Evolutionary conservation across 2,329 filamentous ascomycete species (phyloP).

Genomic region (Biscogniauxia sp.): DNA sequence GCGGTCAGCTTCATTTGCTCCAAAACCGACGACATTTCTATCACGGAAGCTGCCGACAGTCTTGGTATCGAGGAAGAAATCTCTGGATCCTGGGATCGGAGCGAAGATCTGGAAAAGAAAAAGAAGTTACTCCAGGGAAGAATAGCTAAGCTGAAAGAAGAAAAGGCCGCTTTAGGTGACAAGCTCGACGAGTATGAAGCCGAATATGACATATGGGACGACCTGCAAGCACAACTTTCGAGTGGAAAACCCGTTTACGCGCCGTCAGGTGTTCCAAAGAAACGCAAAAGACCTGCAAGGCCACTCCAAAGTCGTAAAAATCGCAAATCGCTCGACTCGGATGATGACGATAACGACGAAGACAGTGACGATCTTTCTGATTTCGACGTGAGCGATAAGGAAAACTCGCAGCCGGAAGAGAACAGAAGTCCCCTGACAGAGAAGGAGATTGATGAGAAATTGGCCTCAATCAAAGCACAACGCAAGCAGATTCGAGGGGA

Average conservation of each 20-base stretch:
- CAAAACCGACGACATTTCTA: slow-evolving; percentile 53
- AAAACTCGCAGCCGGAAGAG: slow-evolving; percentile 22
- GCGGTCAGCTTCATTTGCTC: slow-evolving; percentile 50
- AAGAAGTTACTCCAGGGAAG: slow-evolving; percentile 3
- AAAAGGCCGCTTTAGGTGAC: slow-evolving; percentile 22
- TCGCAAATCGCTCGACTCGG: background rate
- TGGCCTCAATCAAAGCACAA: slow-evolving; percentile 34
- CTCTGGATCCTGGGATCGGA: slow-evolving; percentile 33
- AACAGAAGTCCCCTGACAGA: slow-evolving; percentile 38
- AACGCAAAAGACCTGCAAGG: slow-evolving; percentile 39
- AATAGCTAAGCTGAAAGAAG: slow-evolving; percentile 31
- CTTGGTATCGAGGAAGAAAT: slow-evolving; percentile 38
- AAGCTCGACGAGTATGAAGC: slow-evolving; percentile 45
- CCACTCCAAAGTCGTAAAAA: slow-evolving; percentile 15
- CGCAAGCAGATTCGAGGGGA: slow-evolving; percentile 30
- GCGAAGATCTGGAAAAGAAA: slow-evolving; percentile 22
- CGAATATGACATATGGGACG: slow-evolving; percentile 25
- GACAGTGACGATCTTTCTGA: slow-evolving; percentile 31
- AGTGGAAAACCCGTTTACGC: slow-evolving; percentile 37
- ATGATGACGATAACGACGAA: slow-evolving; percentile 20
- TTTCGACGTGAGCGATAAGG: slow-evolving; percentile 25
- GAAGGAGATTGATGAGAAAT: slow-evolving; percentile 37
- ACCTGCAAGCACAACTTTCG: slow-evolving; percentile 31
- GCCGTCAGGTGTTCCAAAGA: slow-evolving; percentile 31
- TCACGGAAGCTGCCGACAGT: slow-evolving; percentile 35